Evolutionary conservation across 2,329 filamentous ascomycete species (phyloP).

Genomic region (Colletotrichum spaethianum): DNA sequence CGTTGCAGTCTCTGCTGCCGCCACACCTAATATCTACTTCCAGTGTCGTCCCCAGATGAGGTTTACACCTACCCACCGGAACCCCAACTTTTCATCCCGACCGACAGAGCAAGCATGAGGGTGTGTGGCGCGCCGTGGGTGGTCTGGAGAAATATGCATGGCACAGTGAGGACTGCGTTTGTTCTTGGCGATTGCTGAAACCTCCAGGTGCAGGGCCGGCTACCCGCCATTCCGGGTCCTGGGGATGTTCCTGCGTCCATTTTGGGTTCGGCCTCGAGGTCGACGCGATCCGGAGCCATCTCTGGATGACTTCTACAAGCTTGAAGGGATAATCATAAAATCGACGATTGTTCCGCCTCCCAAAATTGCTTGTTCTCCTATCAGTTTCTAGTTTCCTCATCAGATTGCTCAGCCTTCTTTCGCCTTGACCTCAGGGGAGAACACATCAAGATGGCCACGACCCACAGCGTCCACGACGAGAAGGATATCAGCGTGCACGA

Average conservation of each 20-base stretch:
- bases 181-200: neutral
- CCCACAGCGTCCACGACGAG: conserved; percentile 6
- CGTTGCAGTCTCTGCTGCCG: neutral
- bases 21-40: neutral
- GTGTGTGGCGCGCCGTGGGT: conserved; percentile 1
- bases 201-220: neutral
- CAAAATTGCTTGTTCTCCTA: neutral
- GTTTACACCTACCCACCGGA: neutral
- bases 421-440: neutral
- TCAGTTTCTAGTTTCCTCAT: neutral
- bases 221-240: neutral
- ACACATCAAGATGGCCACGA: conserved; percentile 15
- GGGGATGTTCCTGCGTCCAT: conserved; percentile 6
- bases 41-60: neutral
- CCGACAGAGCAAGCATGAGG: neutral
- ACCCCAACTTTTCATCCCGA: neutral
- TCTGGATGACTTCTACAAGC: neutral
- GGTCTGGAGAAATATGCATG: neutral
- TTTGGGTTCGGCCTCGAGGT: neutral
- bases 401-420: neutral
- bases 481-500: conserved; percentile 7
- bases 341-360: neutral
- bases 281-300: neutral
- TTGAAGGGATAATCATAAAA: neutral
- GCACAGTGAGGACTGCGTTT: neutral